Base-by-base conservation (phyloP, 225 moss, liverwort and hornwort species). In the Bryum argenteum region DNA sequence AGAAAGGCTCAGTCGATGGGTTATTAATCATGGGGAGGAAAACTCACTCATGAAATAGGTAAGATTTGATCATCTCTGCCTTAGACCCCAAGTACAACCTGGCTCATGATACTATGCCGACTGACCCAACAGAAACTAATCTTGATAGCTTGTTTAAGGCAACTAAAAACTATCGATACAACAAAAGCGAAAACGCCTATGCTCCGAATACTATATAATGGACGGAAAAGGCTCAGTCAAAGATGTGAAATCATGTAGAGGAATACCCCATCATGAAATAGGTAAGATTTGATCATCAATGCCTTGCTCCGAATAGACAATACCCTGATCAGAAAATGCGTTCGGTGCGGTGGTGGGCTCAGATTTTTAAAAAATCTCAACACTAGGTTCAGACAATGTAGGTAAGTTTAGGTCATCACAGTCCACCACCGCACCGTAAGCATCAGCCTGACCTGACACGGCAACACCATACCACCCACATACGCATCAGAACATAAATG, bases 321-420 rank as follows among this genome's bases (percentile, higher is more conserved):
- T 19, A 55, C 10, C 17, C 0, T 2, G 56, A 6, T 28, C 33
- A 3, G 17, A 10, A 33, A 23, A 11, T 0, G 3, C 28, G 21
- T 61, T n/a, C 4, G 45, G 43, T 63, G 69, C 69, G 77, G 66
- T 53, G 58, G 71, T 42, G 63, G 28, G 20, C 78, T 71, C 71
- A 78, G 78, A 58, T 53, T 45, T 28, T 14, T 41, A 48, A 45
- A 52, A 15, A 8, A 28, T 51, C 45, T 77, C 72, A 81, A 75
- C 81, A 78, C 33, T 26, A 11, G 28, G 65, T 78, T 85, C 81
- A 84, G 70, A 69, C 70, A 79, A 81, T 78, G 81, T 72, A 75
- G 78, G 75, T 75, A 78, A 78, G 42, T 69, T 69, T 6, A 14
- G 26, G 42, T 66, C 79, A 66, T 79, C 78, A 81, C 73, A 20